Conservation (phyloP, 768 basidiomycete species). For the Glaciozyma antarctica region DNA sequence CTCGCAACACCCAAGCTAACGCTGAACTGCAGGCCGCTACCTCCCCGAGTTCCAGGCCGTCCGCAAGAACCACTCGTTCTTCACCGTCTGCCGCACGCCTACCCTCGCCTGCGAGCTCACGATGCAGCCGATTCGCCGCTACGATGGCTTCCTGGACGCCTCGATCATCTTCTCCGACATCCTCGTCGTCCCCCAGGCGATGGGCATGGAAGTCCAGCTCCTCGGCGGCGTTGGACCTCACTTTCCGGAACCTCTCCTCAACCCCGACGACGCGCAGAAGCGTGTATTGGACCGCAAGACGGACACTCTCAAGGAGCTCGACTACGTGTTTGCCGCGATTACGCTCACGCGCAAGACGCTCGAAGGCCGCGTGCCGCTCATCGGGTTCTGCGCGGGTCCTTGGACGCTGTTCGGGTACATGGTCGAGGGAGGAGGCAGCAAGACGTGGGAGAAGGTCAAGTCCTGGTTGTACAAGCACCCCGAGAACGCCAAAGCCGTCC, state of each 20-base stretch:
- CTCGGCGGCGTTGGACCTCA: conserved; percentile 65
- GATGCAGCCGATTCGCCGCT: conserved; percentile 84
- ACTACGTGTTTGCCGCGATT: conserved; percentile 88
- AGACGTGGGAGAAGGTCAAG: conserved; percentile 82
- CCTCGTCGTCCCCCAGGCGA: conserved; percentile 91
- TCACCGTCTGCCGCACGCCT: conserved; percentile 90
- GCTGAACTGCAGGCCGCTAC: conserved; percentile 11
- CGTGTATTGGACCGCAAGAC: conserved; percentile 69
- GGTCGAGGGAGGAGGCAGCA: conserved; percentile 91
- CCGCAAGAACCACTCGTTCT: conserved; percentile 80
- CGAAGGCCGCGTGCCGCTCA: conserved; percentile 81
- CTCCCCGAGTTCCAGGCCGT: conserved; percentile 71
- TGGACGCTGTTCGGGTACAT: conserved; percentile 99
- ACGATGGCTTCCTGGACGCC: conserved; percentile 76
- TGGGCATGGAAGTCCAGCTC: conserved; percentile 90
- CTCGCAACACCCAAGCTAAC: not conserved
- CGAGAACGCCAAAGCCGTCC: conserved; percentile 64
- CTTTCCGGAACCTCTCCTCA: conserved; percentile 76
- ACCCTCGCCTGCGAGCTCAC: conserved; percentile 78
- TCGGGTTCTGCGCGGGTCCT: conserved; percentile 94
- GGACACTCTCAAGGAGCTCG: conserved; percentile 63
- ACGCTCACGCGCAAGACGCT: conserved; percentile 69
- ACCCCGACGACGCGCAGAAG: conserved; percentile 59
- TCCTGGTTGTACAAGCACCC: conserved; percentile 90
- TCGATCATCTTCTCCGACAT: conserved; percentile 98